Evolutionary conservation across 2,329 filamentous ascomycete genomes (phyloP).

Genomic region (Hymenoscyphus fraxineus): DNA sequence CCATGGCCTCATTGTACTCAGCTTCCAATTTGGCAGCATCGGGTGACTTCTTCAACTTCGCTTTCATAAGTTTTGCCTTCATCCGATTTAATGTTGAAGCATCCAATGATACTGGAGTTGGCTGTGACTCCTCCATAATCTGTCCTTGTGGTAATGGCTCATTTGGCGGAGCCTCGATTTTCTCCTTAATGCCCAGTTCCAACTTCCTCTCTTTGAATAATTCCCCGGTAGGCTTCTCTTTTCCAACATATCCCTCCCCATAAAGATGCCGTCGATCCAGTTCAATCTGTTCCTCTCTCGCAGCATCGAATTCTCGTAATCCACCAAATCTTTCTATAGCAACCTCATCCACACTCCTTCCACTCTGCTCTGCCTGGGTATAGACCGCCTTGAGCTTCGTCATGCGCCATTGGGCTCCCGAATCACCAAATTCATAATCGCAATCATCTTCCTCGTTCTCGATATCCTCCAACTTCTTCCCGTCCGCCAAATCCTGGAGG

Average conservation of each 20-base stretch:
- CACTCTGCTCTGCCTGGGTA: constrained; percentile 69
- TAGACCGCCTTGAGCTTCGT: constrained; percentile 88
- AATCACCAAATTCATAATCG: constrained; percentile 82
- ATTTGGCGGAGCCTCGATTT: constrained; percentile 30
- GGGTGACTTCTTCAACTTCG: constrained; percentile 75
- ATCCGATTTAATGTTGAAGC: constrained; percentile 82
- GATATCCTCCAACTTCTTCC: constrained; percentile 10
- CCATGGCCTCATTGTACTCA: constrained; percentile 75
- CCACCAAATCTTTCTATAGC: constrained; percentile 79
- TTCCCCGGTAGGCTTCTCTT: constrained; percentile 84
- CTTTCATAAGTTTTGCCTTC: constrained; percentile 93
- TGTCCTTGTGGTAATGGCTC: constrained; percentile 47
- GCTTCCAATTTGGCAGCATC: constrained; percentile 74
- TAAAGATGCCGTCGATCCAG: constrained; percentile 79
- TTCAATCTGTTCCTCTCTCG: constrained; percentile 88
- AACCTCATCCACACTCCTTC: constrained; percentile 72
- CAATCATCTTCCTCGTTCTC: constrained; percentile 54
- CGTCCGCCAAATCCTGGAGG: constrained; percentile 40
- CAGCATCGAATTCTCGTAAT: constrained; percentile 83
- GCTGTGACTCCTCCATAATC: constrained; percentile 52
- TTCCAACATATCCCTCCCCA: constrained; percentile 77
- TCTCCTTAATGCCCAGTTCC: constrained; percentile 48
- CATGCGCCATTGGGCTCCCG: constrained; percentile 93
- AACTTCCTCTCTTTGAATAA: constrained; percentile 74
- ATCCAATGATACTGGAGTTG: constrained; percentile 56